phyloP scores from a whole-genome alignment of 2,329 filamentous ascomycete genomes.

The Myriosclerotinia scirpicola region DNA sequence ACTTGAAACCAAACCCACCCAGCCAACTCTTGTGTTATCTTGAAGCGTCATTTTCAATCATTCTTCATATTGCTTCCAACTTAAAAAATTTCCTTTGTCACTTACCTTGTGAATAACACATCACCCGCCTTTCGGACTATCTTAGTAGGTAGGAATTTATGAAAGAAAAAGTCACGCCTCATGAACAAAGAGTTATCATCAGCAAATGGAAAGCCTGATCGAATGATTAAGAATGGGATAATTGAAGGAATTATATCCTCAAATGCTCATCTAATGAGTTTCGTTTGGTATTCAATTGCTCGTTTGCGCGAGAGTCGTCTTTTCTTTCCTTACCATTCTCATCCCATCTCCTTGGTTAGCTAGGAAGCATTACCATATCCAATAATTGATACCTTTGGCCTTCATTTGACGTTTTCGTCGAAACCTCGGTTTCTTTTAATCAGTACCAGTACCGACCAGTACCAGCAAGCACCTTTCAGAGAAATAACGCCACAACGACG shows the following conservation, averaged over 20 bases:
- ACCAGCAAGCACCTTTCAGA: not conserved
- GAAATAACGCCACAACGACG: not conserved
- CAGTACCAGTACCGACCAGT: not conserved
- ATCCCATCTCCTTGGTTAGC: not conserved
- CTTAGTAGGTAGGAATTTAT: not conserved
- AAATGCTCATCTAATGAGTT: not conserved
- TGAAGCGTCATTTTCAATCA: not conserved
- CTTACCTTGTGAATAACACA: not conserved
- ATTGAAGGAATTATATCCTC: not conserved
- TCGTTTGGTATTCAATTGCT: not conserved
- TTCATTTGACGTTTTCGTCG: not conserved
- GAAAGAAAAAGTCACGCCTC: constrained; percentile 12
- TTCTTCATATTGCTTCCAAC: not conserved
- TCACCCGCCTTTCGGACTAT: not conserved
- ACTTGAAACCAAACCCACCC: not conserved
- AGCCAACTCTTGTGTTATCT: not conserved
- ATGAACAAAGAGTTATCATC: not conserved
- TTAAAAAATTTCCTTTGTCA: not conserved
- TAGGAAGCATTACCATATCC: not conserved
- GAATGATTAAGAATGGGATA: not conserved
- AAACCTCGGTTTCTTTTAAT: not conserved
- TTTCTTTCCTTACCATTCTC: not conserved
- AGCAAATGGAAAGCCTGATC: not conserved
- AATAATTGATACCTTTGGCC: not conserved
- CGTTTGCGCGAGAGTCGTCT: not conserved